Conservation (phyloP, 2,329 filamentous ascomycete species). For the Pseudogymnoascus sp. region DNA sequence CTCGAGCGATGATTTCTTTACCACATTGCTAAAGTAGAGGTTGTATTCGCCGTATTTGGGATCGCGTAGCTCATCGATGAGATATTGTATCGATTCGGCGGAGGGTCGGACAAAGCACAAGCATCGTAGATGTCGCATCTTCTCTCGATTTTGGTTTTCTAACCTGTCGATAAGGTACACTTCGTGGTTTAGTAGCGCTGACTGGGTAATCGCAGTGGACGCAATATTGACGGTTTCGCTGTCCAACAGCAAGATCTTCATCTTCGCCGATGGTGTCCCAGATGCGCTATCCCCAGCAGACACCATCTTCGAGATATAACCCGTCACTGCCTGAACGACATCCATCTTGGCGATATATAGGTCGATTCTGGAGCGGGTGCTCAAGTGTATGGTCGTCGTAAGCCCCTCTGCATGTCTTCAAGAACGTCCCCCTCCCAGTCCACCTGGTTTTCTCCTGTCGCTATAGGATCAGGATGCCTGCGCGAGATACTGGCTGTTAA, state of each 20-base stretch:
- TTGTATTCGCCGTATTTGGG: conserved; percentile 98
- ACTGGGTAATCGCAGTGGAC: conserved; percentile 93
- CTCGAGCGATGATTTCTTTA: conserved; percentile 92
- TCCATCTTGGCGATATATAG: conserved; percentile 57
- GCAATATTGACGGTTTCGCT: conserved; percentile 89
- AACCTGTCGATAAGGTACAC: conserved; percentile 96
- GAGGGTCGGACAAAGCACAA: conserved; percentile 90
- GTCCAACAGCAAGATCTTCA: conserved; percentile 96
- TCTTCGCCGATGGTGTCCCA: conserved; percentile 69
- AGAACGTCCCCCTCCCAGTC: not conserved
- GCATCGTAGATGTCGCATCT: conserved; percentile 95
- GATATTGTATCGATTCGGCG: conserved; percentile 79
- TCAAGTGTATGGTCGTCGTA: conserved; percentile 4
- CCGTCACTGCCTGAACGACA: conserved; percentile 81
- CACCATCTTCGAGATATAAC: conserved; percentile 96
- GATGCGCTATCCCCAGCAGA: conserved; percentile 65
- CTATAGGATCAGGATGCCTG: not conserved
- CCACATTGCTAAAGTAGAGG: conserved; percentile 94
- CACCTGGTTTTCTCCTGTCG: not conserved
- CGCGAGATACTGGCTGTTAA: not conserved
- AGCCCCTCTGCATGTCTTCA: conserved; percentile 3
- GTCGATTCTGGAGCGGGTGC: not conserved
- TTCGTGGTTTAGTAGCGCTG: conserved; percentile 82
- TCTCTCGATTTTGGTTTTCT: conserved; percentile 82
- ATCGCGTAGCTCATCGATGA: conserved; percentile 92